A percentile compares a stretch with the other conserved stretches of the same genome.
Conservation (phyloP, 768 basidiomycete genomes). For the Tephrocybe sp. region DNA sequence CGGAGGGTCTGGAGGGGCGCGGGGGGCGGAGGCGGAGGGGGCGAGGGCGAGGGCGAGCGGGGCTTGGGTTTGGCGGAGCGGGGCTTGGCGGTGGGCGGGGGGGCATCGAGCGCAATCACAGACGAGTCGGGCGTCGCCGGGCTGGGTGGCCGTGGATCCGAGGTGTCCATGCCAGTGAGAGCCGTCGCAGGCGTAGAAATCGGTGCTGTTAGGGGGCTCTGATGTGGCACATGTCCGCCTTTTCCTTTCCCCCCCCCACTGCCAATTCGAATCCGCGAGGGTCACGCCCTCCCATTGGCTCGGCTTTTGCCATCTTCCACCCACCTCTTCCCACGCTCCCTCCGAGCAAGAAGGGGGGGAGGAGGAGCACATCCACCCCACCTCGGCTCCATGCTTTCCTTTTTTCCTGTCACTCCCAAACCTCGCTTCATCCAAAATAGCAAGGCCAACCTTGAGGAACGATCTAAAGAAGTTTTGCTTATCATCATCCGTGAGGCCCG, state of each 20-base stretch:
- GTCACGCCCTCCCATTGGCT: conserved; percentile 31
- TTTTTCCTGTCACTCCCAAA: not conserved
- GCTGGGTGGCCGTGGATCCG: not conserved
- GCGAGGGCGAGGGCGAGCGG: conserved; percentile 22
- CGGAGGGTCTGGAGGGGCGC: conserved; percentile 55
- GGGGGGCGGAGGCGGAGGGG: conserved; percentile 42
- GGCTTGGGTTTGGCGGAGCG: conserved; percentile 43
- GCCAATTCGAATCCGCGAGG: conserved; percentile 22
- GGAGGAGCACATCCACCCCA: conserved; percentile 7
- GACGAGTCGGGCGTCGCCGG: not conserved
- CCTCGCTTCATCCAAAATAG: too few species aligned
- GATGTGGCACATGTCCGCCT: conserved; percentile 12
- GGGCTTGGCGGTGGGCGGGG: conserved; percentile 41
- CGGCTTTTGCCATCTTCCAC: conserved; percentile 41
- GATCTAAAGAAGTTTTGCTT: too few species aligned
- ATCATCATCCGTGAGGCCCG: too few species aligned
- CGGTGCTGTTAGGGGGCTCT: conserved; percentile 2
- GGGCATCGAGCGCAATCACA: not conserved
- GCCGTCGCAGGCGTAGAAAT: not conserved
- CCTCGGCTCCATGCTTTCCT: not conserved
- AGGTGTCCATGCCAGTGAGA: not conserved
- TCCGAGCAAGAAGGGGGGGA: not conserved
- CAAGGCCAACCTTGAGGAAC: too few species aligned
- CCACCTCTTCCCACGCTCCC: conserved; percentile 10
- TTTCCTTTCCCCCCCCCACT: conserved; percentile 16